Base-by-base conservation (phyloP, 805 yeast species). In the Zygotorulaspora danielsina region DNA sequence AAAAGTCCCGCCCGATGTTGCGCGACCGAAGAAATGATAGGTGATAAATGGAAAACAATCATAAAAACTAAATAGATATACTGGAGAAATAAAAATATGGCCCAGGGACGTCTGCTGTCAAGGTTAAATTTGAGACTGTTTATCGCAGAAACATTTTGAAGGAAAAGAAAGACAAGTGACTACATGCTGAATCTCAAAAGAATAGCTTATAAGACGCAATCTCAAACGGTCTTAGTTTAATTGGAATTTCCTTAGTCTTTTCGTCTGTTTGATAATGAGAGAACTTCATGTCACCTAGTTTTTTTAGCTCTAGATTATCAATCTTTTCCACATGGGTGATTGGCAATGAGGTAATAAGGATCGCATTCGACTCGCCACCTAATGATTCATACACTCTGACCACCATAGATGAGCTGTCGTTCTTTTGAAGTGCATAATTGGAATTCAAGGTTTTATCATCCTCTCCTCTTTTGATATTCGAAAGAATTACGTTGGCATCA, bases 401-500 rank as follows among this genome's bases (percentile, higher is more conserved):
- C 18, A 89, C 69, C 19, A 86, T 65, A 7, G 80, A 72, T 49
- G 71, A 72, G 35, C 67, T 63, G 6, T 73, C 74, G 22, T 58
- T 53, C 37, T 63, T 59, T 32, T 70, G 69, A 31, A 73, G 68
- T 7, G 80, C 61, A 36, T 76, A 74, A 6, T 65, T 53, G 18
- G 66, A 69, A 22, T 64, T 68, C 30, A 76, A 71, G 32, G 71
- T 79, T 20, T 58, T 67, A 58, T 90, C 97, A 55, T 83, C 87
- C 56, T 89, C 97, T 9, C 86, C 88, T 51, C 97, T 75, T 65
- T 93, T 93, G 34, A 93, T 62, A 48, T 85, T 79, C 3, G 90
- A 78, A 34, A 90, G 60, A 5, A 89, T 72, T 39, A 90, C 65
- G 44, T 79, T 76, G 6, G 65, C 64, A 44, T 76, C 78, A 15